Conservation (phyloP, 2,329 filamentous ascomycete genomes). For the Aureobasidium sp. region DNA sequence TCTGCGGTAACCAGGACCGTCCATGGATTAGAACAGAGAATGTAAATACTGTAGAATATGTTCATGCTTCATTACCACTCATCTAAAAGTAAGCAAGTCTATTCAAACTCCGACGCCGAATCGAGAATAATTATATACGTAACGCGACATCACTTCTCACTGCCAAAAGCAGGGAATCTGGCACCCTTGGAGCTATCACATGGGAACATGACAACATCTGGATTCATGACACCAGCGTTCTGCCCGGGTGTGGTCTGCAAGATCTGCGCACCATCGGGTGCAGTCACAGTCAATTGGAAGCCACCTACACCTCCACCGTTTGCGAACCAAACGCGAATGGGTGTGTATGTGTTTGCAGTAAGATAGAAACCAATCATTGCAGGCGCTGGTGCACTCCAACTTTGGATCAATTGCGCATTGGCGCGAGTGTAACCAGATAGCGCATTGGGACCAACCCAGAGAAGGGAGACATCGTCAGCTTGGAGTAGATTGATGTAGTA, state of each 20-base stretch:
- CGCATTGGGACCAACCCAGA: constrained; percentile 31
- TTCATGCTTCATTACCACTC: too few relatives aligned
- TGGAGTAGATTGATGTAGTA: constrained; percentile 29
- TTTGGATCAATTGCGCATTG: constrained; percentile 24
- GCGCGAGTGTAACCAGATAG: constrained; percentile 27
- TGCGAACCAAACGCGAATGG: constrained; percentile 13
- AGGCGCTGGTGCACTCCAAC: neutral
- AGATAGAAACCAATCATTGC: constrained; percentile 10
- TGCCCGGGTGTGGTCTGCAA: neutral
- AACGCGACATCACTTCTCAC: constrained; percentile 8
- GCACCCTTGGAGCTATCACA: constrained; percentile 8
- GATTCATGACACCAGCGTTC: constrained; percentile 3
- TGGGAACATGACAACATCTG: constrained; percentile 19
- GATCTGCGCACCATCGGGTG: constrained; percentile 17
- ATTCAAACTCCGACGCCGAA: neutral
- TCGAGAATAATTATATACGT: neutral
- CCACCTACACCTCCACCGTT: constrained; percentile 17
- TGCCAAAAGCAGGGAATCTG: constrained; percentile 21
- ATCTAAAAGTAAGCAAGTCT: neutral
- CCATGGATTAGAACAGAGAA: too few relatives aligned
- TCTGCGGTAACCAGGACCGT: too few relatives aligned
- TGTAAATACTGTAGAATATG: too few relatives aligned
- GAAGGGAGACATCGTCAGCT: constrained; percentile 30
- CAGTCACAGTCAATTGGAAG: constrained; percentile 15
- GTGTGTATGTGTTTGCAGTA: constrained; percentile 18